These are phyloP conservation scores for Drechslerella stenobrocha DNA, from an alignment of 2,329 filamentous ascomycete species.

Conservation along the genomic window DNA sequence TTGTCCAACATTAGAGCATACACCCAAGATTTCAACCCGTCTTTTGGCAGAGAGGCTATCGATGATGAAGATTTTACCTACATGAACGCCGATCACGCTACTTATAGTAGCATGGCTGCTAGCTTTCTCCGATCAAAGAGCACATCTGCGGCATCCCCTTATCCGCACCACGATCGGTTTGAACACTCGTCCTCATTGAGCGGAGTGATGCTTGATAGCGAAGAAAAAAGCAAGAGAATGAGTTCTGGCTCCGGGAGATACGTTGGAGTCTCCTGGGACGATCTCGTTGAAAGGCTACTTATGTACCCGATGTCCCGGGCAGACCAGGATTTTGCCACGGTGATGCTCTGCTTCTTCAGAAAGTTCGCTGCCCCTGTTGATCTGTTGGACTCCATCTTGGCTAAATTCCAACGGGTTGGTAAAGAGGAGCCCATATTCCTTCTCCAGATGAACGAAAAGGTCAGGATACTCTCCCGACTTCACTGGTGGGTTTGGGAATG, in stretches of 20 bases:
- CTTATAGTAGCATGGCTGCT: slow-evolving; percentile 41
- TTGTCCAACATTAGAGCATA: slow-evolving; percentile 38
- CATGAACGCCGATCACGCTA: slow-evolving; percentile 36
- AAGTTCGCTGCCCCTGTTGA: slow-evolving; percentile 84
- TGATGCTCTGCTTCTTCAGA: slow-evolving; percentile 90
- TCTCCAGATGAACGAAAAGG: slow-evolving; percentile 75
- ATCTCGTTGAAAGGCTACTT: slow-evolving; percentile 84
- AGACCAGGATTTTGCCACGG: slow-evolving; percentile 84
- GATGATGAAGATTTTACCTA: slow-evolving; percentile 39
- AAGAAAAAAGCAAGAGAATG: slow-evolving; percentile 27
- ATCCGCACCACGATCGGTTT: slow-evolving; percentile 15
- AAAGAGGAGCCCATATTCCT: slow-evolving; percentile 71
- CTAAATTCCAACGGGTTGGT: slow-evolving; percentile 71
- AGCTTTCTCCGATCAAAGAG: slow-evolving; percentile 45
- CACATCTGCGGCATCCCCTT: slow-evolving; percentile 44
- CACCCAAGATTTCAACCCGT: slow-evolving; percentile 47
- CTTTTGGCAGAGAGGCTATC: slow-evolving; percentile 24
- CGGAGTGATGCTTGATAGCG: slow-evolving; percentile 35
- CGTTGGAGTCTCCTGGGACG: slow-evolving; percentile 58
- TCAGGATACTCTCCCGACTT: slow-evolving; percentile 79
- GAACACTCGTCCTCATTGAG: slow-evolving; percentile 45
- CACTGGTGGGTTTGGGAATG: slow-evolving; percentile 88
- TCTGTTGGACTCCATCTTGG: slow-evolving; percentile 75
- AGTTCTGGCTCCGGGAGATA: slow-evolving; percentile 29
- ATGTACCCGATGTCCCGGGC: slow-evolving; percentile 77